Evolutionary conservation across 1,284 basidiomycete genomes (phyloP), one percentile per base, ranked within the genome.

Genomic region (Microbotryum silenes-acaulis): DNA sequence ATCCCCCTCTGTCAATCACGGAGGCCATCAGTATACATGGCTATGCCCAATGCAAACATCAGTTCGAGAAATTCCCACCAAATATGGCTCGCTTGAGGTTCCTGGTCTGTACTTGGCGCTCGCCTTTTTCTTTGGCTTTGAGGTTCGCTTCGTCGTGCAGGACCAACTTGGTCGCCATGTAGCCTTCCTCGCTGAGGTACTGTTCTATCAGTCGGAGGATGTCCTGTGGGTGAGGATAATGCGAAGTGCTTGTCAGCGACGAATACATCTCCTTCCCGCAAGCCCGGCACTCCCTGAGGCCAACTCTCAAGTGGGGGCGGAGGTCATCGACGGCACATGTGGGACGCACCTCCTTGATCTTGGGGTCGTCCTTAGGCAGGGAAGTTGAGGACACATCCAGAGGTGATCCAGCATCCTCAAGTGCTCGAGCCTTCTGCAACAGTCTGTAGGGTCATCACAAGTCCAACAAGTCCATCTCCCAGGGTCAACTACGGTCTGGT

Each of bases 31-130:
- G 44, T 31, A 45, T 51, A 6, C 23, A 6, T 31, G n/a, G 14
- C 23, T 37, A 23, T 20, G 46, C 48, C 31, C 31, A 31, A 7
- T 7, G 2, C 31, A 31, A 9, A 31, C 31, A 31, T 9, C 31
- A 7, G 6, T 31, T 31, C 31, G 31, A 31, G 31, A 31, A 31
- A 31, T 2, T 31, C 31, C 31, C 51, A 75, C 75, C 76, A 3
- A 78, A 61, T 10, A 79, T 72, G 23, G 75, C 77, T n/a, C 74
- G 71, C 45, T 76, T 75, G 12, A 79, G 73, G 57, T 74, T 76
- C 33, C 76, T 73, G 23, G 75, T 72, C 59, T 77, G 75, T 8
- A 70, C 69, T 29, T 62, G 68, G 29, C 62, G 73, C 64, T 71
- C 76, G 53, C 69, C 72, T 54, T 64, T 67, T 66, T 70, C 75